A percentile compares a stretch with the other conserved stretches of the same genome.
These are phyloP conservation scores for Salix udensis DNA, from an alignment of 345 rosid species.

Conservation along the genomic window DNA sequence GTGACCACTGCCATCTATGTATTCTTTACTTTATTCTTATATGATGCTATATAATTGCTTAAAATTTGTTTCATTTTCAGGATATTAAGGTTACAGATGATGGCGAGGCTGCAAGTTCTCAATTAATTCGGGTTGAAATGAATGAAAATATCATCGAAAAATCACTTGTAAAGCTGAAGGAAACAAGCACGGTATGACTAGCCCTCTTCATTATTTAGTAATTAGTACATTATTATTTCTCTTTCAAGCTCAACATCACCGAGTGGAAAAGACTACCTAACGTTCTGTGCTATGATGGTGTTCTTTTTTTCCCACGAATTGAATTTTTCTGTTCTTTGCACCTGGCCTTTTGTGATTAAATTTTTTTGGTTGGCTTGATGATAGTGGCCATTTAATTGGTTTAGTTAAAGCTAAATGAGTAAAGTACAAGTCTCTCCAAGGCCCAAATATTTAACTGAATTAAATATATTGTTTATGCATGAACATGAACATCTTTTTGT, in stretches of 20 bases:
- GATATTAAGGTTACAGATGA: conserved; percentile 40
- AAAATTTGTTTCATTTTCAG: conserved; percentile 31
- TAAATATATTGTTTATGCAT: not conserved
- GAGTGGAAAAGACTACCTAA: not conserved
- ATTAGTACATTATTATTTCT: not conserved
- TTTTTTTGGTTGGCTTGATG: not conserved
- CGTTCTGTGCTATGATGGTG: not conserved
- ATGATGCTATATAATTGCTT: conserved; percentile 17
- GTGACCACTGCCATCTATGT: not conserved
- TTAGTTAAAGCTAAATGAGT: not conserved
- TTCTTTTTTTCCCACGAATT: not conserved
- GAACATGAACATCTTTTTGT: not conserved
- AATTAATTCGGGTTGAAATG: conserved; percentile 51
- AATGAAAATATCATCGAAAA: conserved; percentile 64
- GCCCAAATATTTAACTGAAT: not conserved
- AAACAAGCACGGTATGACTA: conserved; percentile 68
- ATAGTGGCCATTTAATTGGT: not conserved
- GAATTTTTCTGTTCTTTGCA: not conserved
- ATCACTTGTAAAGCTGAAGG: conserved; percentile 76
- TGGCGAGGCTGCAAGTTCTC: conserved; percentile 36
- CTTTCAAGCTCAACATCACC: not conserved
- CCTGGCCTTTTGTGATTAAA: not conserved
- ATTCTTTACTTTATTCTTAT: not conserved
- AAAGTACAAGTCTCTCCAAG: not conserved
- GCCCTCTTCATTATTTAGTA: not conserved